Evolutionary conservation across 1,284 basidiomycete genomes (phyloP).

Genomic region (Trametes pubescens): DNA sequence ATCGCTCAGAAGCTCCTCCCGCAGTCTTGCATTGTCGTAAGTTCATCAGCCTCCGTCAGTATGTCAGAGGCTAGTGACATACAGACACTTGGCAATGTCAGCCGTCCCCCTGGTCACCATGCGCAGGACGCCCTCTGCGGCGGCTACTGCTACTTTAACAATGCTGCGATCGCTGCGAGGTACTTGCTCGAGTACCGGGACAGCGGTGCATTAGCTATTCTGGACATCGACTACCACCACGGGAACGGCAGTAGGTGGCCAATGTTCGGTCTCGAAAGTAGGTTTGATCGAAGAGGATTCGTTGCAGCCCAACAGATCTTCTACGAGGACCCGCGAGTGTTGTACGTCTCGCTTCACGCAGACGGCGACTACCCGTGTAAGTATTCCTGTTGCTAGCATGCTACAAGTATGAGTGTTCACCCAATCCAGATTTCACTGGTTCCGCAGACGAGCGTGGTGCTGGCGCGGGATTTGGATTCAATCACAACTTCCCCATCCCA

Average conservation of each 20-base stretch:
- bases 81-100: conserved; percentile 18
- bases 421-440: conserved; percentile 46
- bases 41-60: conserved; percentile 13
- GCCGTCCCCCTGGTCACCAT: conserved; percentile 50
- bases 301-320: conserved; percentile 45
- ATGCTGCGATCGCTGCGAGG: conserved; percentile 45
- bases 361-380: conserved; percentile 48
- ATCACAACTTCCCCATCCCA: conserved; percentile 46
- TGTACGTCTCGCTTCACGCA: conserved; percentile 48
- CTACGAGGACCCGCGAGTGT: conserved; percentile 44
- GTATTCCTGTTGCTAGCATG: conserved; percentile 16
- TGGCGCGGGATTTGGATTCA: conserved; percentile 40
- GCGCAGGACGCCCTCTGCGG: conserved; percentile 44
- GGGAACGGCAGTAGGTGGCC: conserved; percentile 46
- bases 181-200: conserved; percentile 36
- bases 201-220: conserved; percentile 41
- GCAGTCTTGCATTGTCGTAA: conserved; percentile 43
- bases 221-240: conserved; percentile 52
- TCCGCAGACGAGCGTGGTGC: conserved; percentile 40
- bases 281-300: not conserved
- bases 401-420: not conserved
- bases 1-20: conserved; percentile 5
- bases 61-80: not conserved
- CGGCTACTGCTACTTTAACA: conserved; percentile 50
- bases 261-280: not conserved